These are phyloP conservation scores for Hirsutella rhossiliensis DNA, from an alignment of 2,329 filamentous ascomycete genomes.

Conservation along the genomic window DNA sequence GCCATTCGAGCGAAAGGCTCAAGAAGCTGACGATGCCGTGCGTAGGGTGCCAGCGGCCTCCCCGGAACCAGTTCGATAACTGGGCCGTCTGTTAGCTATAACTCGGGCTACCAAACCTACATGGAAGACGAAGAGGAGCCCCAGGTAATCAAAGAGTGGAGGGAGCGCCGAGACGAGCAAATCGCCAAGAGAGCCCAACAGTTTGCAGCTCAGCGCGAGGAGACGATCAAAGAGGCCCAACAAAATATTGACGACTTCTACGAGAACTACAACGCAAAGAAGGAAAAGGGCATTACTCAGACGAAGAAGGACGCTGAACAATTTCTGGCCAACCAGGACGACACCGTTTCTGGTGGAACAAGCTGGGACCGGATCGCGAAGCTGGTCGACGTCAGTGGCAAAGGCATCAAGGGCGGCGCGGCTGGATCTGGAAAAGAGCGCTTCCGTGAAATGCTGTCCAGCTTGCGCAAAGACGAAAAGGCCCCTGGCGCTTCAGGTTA, in stretches of 20 bases:
- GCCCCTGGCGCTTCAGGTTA: slow-evolving; percentile 55
- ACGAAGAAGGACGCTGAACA: slow-evolving; percentile 87
- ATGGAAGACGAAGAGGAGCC: slow-evolving; percentile 67
- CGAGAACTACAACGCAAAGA: slow-evolving; percentile 97
- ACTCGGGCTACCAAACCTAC: slow-evolving; percentile 47
- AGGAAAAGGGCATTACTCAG: slow-evolving; percentile 84
- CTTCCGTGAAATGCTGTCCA: slow-evolving; percentile 82
- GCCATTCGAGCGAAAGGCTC: background rate
- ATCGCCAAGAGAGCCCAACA: slow-evolving; percentile 77
- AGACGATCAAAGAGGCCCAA: slow-evolving; percentile 80
- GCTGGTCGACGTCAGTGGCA: slow-evolving; percentile 92
- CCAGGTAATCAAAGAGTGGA: slow-evolving; percentile 84
- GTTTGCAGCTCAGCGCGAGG: slow-evolving; percentile 68
- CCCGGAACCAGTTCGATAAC: slow-evolving; percentile 46
- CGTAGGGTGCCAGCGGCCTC: slow-evolving; percentile 16
- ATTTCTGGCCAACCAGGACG: slow-evolving; percentile 78
- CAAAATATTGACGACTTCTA: slow-evolving; percentile 98
- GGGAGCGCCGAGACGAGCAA: slow-evolving; percentile 73
- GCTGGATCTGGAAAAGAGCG: slow-evolving; percentile 89
- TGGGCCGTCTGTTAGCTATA: slow-evolving; percentile 51
- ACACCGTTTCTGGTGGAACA: slow-evolving; percentile 87
- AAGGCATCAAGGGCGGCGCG: slow-evolving; percentile 76
- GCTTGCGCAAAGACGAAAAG: slow-evolving; percentile 87
- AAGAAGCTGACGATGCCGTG: slow-evolving; percentile 1
- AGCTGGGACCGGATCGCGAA: slow-evolving; percentile 99